phyloP scores from a whole-genome alignment of 805 yeast genomes.

The Torulaspora indica region DNA sequence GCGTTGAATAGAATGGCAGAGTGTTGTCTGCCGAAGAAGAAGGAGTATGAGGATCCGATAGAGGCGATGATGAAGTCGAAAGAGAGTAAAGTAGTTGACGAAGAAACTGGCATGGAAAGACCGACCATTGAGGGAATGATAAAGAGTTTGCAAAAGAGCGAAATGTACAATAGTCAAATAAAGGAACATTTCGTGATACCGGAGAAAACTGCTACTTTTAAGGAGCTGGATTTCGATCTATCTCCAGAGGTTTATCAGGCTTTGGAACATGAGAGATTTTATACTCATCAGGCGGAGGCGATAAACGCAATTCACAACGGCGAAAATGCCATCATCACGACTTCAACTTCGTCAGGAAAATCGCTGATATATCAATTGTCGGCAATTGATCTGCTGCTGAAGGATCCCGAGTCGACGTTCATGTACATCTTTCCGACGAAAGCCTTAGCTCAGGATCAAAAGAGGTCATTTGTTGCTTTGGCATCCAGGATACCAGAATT shows the following conservation, averaged over 20 bases:
- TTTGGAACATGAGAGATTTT: slow-evolving; percentile 49
- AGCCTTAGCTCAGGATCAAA: slow-evolving; percentile 96
- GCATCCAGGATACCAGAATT: slow-evolving; percentile 46
- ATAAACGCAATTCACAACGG: slow-evolving; percentile 52
- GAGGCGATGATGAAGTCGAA: slow-evolving; percentile 46
- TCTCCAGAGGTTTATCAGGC: slow-evolving; percentile 52
- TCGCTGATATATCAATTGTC: slow-evolving; percentile 90
- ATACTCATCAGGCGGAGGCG: slow-evolving; percentile 80
- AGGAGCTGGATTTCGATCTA: slow-evolving; percentile 41
- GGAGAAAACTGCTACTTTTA: slow-evolving; percentile 44
- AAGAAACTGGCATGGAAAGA: slow-evolving; percentile 27
- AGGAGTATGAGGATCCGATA: slow-evolving; percentile 55
- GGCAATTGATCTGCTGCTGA: slow-evolving; percentile 48
- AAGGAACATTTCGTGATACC: slow-evolving; percentile 47
- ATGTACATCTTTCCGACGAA: slow-evolving; percentile 93
- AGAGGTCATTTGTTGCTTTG: slow-evolving; percentile 63
- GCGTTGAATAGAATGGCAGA: slow-evolving; percentile 39
- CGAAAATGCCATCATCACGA: slow-evolving; percentile 78
- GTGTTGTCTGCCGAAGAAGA: slow-evolving; percentile 44
- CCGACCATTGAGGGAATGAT: slow-evolving; percentile 49
- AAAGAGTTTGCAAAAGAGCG: slow-evolving; percentile 41
- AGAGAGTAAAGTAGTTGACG: slow-evolving; percentile 25
- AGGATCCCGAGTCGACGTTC: slow-evolving; percentile 51
- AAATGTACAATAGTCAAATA: slow-evolving; percentile 61
- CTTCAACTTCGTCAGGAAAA: slow-evolving; percentile 95